Percentiles rank a stretch among this genome's conserved stretches.
phyloP scores from a whole-genome alignment of 352 stramenopile genomes.

The Pythium folliculosum region DNA sequence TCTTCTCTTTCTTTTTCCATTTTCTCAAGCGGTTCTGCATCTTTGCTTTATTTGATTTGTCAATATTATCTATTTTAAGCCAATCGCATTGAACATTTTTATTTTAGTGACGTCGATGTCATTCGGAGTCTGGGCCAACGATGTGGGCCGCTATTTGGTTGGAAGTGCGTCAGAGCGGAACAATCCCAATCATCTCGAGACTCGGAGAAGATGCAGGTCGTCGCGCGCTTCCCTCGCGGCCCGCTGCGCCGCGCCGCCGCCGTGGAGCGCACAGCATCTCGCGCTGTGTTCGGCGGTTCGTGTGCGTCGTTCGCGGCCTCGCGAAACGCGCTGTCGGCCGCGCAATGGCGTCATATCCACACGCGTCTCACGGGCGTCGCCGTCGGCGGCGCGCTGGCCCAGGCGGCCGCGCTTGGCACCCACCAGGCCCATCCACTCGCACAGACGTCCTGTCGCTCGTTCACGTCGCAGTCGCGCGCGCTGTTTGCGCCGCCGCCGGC shows the following conservation, averaged over 20 bases:
- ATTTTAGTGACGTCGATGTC: constrained; percentile 18
- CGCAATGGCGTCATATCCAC: constrained; percentile 21
- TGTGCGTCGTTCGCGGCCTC: not conserved
- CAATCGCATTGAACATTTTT: constrained; percentile 9
- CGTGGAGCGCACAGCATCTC: not conserved
- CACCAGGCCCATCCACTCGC: not conserved
- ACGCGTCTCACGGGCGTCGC: not conserved
- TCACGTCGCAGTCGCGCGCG: constrained; percentile 8
- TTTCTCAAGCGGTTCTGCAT: not conserved
- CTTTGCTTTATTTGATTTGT: constrained; percentile 8
- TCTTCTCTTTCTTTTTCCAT: no score
- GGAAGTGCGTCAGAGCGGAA: constrained; percentile 15
- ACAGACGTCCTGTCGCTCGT: not conserved
- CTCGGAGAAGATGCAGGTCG: constrained; percentile 18
- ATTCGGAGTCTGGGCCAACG: not conserved
- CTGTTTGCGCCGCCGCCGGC: not conserved
- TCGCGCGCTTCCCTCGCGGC: constrained; percentile 18
- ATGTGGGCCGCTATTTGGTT: constrained; percentile 1
- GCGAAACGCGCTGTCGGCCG: constrained; percentile 7
- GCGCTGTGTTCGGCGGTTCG: not conserved
- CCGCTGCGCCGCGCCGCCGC: constrained; percentile 2
- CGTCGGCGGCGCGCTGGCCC: not conserved
- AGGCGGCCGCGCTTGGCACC: not conserved
- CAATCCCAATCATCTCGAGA: not conserved
- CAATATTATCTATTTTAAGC: not conserved